These are phyloP conservation scores for Pythium vanterpoolii DNA, from an alignment of 352 stramenopile genomes.

Conservation along the genomic window DNA sequence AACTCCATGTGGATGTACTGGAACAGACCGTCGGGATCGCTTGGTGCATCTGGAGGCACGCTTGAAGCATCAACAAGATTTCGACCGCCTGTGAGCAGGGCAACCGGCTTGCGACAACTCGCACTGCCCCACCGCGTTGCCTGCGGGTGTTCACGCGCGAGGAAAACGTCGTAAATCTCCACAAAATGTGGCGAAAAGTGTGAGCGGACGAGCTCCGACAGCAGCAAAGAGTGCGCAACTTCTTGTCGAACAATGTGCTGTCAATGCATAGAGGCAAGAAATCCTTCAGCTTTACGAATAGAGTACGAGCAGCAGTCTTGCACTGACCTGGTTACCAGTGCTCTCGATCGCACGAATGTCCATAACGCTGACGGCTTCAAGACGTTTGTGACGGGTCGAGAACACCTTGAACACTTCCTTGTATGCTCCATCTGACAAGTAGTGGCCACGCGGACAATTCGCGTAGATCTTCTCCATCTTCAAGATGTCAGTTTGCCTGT, in stretches of 20 bases:
- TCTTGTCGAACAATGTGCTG: conserved; percentile 90
- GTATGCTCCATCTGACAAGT: conserved; percentile 80
- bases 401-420: conserved; percentile 90
- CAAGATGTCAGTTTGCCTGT: conserved; percentile 38
- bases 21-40: conserved; percentile 40
- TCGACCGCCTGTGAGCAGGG: conserved; percentile 36
- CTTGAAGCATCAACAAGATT: conserved; percentile 16
- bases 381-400: conserved; percentile 42
- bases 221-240: conserved; percentile 91
- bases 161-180: conserved; percentile 90
- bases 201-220: conserved; percentile 85
- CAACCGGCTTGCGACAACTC: conserved; percentile 59
- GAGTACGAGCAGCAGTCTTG: background rate
- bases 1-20: conserved; percentile 99
- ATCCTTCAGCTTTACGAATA: background rate
- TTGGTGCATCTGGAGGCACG: conserved; percentile 6
- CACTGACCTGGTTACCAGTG: conserved; percentile 82
- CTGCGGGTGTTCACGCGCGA: conserved; percentile 60
- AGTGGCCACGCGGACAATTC: conserved; percentile 61
- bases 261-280: background rate
- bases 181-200: conserved; percentile 95
- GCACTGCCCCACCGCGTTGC: conserved; percentile 57
- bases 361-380: conserved; percentile 90
- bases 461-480: conserved; percentile 47
- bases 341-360: conserved; percentile 88